Percentiles rank a stretch among this genome's conserved stretches.
phyloP scores from a whole-genome alignment of 257 asterid genomes.

The Leonotis leonurus region DNA sequence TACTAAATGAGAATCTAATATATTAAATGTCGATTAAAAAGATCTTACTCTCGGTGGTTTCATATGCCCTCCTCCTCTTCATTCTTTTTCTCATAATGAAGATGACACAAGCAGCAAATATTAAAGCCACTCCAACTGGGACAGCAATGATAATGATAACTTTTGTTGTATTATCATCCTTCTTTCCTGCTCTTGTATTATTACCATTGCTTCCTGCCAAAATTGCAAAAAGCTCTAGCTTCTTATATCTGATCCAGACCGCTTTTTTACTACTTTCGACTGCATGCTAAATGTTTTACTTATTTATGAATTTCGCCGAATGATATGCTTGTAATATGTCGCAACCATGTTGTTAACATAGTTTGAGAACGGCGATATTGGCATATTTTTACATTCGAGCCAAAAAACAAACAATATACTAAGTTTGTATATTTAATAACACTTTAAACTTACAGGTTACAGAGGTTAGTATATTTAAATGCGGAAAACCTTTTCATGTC shows the following conservation, averaged over 20 bases:
- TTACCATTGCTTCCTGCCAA: slow-evolving; percentile 11
- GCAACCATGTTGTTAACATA: no score
- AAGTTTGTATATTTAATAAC: no score
- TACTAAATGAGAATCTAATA: not conserved
- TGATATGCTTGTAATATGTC: no score
- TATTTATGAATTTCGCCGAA: not conserved
- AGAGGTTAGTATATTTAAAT: no score
- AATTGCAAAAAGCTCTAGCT: not conserved
- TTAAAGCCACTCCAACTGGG: slow-evolving; percentile 1
- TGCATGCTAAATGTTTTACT: not conserved
- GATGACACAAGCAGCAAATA: slow-evolving; percentile 8
- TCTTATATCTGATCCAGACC: not conserved
- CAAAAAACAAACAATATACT: no score
- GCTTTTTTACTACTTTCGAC: not conserved
- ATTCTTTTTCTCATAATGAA: slow-evolving; percentile 8
- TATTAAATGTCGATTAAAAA: not conserved
- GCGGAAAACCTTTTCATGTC: no score
- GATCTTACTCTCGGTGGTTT: not conserved
- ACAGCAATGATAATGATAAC: slow-evolving; percentile 11
- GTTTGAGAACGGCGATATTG: no score
- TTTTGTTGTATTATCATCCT: slow-evolving; percentile 2
- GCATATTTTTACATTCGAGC: no score
- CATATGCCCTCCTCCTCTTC: not conserved
- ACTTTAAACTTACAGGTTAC: no score
- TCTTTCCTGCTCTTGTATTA: slow-evolving; percentile 1